A percentile compares a stretch with the other conserved stretches of the same genome.
phyloP scores from a whole-genome alignment of 2,329 filamentous ascomycete species.

The Pseudogymnoascus sp. region DNA sequence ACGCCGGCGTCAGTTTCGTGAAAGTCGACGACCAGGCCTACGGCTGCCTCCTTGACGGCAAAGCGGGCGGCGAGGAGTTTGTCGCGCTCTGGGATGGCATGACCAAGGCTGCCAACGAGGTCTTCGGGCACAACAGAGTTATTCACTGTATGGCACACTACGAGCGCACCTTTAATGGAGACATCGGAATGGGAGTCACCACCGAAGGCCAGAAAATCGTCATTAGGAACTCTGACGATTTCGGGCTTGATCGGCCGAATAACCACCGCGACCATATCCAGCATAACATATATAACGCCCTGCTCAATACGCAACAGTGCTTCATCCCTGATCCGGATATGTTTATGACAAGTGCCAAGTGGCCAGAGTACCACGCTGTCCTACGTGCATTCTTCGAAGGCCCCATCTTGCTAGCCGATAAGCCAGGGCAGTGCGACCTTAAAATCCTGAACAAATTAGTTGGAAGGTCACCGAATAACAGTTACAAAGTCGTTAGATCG shows the following conservation, averaged over 20 bases:
- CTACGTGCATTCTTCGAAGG: slow-evolving; percentile 11
- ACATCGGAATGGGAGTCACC: slow-evolving; percentile 12
- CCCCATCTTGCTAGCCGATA: slow-evolving; percentile 12
- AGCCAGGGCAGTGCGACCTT: slow-evolving; percentile 7
- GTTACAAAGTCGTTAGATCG: slow-evolving; percentile 8
- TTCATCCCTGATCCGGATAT: slow-evolving; percentile 12
- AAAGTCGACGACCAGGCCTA: slow-evolving; percentile 13
- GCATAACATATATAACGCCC: slow-evolving; percentile 11
- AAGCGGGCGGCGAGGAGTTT: slow-evolving; percentile 5
- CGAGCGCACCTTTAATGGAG: slow-evolving; percentile 12
- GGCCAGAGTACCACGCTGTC: slow-evolving; percentile 12
- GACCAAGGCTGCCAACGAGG: slow-evolving; percentile 11
- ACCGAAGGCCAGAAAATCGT: slow-evolving; percentile 10
- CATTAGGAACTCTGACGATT: slow-evolving; percentile 12
- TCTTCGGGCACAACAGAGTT: slow-evolving; percentile 11
- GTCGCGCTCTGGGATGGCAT: slow-evolving; percentile 12
- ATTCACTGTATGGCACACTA: slow-evolving; percentile 13
- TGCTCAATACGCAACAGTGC: slow-evolving; percentile 8
- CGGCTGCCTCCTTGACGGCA: slow-evolving; percentile 10
- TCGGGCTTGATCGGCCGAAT: slow-evolving; percentile 7
- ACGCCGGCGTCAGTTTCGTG: slow-evolving; percentile 11
- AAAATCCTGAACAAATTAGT: slow-evolving; percentile 9
- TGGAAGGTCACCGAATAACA: slow-evolving; percentile 9
- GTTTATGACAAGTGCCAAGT: slow-evolving; percentile 12
- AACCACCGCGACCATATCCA: slow-evolving; percentile 8